Evolutionary conservation across 148 eudicot species (phyloP).

Genomic region (Nepenthes mirabilis): DNA sequence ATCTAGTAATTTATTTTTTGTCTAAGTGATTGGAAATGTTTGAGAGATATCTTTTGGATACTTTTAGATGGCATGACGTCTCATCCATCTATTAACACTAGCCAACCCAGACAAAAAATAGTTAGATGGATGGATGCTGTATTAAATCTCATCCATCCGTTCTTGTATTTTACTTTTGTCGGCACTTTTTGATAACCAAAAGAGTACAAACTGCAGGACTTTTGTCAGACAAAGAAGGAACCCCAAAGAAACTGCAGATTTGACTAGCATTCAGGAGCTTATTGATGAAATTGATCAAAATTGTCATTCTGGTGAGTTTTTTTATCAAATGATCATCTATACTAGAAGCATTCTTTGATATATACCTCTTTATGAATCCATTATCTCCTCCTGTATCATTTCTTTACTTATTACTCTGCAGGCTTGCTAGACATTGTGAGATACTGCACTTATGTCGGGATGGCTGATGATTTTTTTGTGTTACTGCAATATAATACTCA

Average conservation of each 20-base stretch:
- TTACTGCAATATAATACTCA: conserved; percentile 79
- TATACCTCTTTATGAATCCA: not conserved
- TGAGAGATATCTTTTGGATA: too few species aligned
- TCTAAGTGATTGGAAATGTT: too few species aligned
- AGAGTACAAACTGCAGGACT: conserved; percentile 40
- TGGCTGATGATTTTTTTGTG: conserved; percentile 92
- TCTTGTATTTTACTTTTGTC: not conserved
- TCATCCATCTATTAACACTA: too few species aligned
- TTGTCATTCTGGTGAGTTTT: conserved; percentile 59
- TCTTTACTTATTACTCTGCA: conserved; percentile 15
- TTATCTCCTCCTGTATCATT: conserved; percentile 3
- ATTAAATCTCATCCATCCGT: not conserved
- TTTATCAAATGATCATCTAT: not conserved
- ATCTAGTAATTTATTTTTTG: too few species aligned
- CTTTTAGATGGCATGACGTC: too few species aligned
- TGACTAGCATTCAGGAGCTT: conserved; percentile 85
- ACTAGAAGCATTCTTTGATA: not conserved
- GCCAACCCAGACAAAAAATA: too few species aligned
- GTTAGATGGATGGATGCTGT: not conserved
- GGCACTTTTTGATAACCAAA: not conserved
- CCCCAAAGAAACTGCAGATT: conserved; percentile 86
- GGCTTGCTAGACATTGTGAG: conserved; percentile 73
- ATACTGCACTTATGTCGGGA: conserved; percentile 85
- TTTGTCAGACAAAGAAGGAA: conserved; percentile 80
- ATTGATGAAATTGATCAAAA: conserved; percentile 47